Evolutionary conservation across 495 filamentous ascomycete genomes (phyloP), one percentile per base, ranked within the genome.

Genomic region (Penicillium silybi): DNA sequence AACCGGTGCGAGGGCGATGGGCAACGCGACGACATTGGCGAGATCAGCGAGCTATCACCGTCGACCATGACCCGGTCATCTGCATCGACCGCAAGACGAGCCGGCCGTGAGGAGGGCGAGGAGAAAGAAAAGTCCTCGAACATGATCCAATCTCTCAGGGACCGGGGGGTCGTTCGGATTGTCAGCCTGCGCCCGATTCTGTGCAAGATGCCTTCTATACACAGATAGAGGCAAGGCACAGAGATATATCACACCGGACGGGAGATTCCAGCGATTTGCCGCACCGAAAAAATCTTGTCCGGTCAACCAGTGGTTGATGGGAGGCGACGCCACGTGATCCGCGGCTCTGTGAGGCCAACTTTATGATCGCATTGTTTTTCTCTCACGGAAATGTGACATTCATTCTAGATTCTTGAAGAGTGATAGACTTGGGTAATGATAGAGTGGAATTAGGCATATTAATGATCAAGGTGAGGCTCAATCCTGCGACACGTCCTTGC

Each of bases 121-220:
- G 72, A 65, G 51, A 76, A 76, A 37, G 73, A 73, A 59, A 76
- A 76, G 57, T 76, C 65, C 55, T 76, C 71, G 59, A 76, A 76
- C 73, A 76, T 76, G 54, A 9, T 62, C 49, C 45, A 48, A 49
- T 45, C 18, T 19, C 15, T 7, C 17, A 19, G 15, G 19, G 19
- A 23, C n/a, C n/a, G n/a, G n/a, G n/a, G n/a, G 2, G 39, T 17
- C 27, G 44, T 39, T 40, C 5, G 32, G 25, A 20, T 37, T 32
- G 32, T 39, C 35, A 40, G 37, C 44, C 38, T 45, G 44, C 48
- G 53, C 50, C 46, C 50, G 50, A 58, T 40, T 46, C 50, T 49
- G 49, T 35, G 54, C 46, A 23, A 57, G 50, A 49, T 44, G 26
- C 20, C 39, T 42, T 43, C 48, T 49, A 17, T 40, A 38, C 23